Evolutionary conservation across 441 rosid genomes (phyloP).

Genomic region (Aleurites moluccanus): DNA sequence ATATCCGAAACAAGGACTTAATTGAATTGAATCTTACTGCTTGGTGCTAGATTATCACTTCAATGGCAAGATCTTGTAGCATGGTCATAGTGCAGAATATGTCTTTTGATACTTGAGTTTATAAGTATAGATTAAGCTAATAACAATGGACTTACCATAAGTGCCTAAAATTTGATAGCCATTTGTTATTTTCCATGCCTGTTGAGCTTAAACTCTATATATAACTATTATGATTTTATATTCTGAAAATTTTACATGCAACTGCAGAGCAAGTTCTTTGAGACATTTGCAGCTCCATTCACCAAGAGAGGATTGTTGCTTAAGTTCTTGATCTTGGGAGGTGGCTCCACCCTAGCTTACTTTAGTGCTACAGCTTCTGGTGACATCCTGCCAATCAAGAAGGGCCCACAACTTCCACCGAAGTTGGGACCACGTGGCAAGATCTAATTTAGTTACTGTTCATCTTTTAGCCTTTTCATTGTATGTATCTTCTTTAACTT

Average conservation of each 20-base stretch:
- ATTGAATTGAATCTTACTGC: too few species aligned
- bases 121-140: not conserved
- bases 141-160: too few species aligned
- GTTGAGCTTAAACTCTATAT: too few species aligned
- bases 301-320: constrained; percentile 94
- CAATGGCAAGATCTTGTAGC: too few species aligned
- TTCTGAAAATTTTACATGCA: not conserved
- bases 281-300: constrained; percentile 92
- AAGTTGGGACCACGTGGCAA: constrained; percentile 91
- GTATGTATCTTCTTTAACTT: constrained; percentile 28
- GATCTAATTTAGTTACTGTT: constrained; percentile 43
- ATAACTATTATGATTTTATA: not conserved
- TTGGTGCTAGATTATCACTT: too few species aligned
- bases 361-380: constrained; percentile 67
- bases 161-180: not conserved
- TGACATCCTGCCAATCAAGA: constrained; percentile 80
- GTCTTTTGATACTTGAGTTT: not conserved
- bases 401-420: constrained; percentile 91
- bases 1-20: too few species aligned
- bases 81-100: too few species aligned
- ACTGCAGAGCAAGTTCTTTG: constrained; percentile 96
- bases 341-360: constrained; percentile 76
- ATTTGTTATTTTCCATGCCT: too few species aligned
- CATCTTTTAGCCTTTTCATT: constrained; percentile 19
- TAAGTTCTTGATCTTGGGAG: constrained; percentile 90